Evolutionary conservation across 164 flowering plant genomes (phyloP), one percentile per base, ranked within the genome.

Genomic region (Nelumbo lutea): DNA sequence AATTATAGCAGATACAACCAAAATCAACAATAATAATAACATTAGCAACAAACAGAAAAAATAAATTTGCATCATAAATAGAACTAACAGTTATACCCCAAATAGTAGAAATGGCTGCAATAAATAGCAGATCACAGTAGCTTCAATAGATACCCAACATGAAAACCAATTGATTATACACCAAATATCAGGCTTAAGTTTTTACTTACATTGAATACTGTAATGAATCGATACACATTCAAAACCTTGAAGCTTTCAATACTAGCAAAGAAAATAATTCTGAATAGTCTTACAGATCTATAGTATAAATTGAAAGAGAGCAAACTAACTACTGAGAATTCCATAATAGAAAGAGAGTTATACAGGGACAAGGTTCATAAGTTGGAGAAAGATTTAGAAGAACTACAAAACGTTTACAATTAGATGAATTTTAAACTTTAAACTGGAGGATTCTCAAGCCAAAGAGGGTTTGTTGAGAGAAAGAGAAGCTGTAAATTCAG

Each of bases 161-260:
- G 46, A 66, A 63, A 61, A 68, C n/a, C 9, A 65, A 50, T 42
- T 1, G 70, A 9, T 15, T 40, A 60, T 60, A 27, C 40, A 7
- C 43, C 52, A 58, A 38, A 59, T 51, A 10, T 15, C 51, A 57
- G 42, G n/a, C 9, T 41, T 5, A 13, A 58, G 44, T 10, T 15
- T 48, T 59, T 48, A 79, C 98, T 86, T 84, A 91, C 98, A 71
- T 88, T 94, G 87, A 94, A 94, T 74, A 94, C 75, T 52, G 97
- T 94, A 81, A 91, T 90, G 80, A 94, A 94, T 43, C 98, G 87
- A 71, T 91, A 94, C 46, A 94, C 98, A 48, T 97, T 91, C 57
- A 97, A 94, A 70, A 94, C 91, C 82, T 94, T 97, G 76, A 94
- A 94, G 79, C 98, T 94, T 62, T 97, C 98, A 72, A 94, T 94